These are phyloP conservation scores for Psilocybe cubensis DNA, from an alignment of 768 basidiomycete species.

Conservation along the genomic window DNA sequence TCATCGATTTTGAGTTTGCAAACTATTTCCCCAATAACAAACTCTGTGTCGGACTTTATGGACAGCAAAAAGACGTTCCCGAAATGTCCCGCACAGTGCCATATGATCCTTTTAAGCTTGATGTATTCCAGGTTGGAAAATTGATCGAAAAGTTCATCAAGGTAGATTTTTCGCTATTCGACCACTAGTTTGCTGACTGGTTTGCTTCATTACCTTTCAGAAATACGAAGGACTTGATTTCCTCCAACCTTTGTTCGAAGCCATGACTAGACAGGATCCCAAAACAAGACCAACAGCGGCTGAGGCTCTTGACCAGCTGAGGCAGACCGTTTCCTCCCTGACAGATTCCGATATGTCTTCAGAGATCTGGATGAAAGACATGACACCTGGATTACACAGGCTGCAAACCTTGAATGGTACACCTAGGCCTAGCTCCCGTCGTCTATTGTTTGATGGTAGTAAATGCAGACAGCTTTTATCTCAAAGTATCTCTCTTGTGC, in stretches of 20 bases:
- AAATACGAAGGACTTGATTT: conserved; percentile 9
- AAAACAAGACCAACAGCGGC: conserved; percentile 6
- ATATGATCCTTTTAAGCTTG: conserved; percentile 33
- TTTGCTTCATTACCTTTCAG: not conserved
- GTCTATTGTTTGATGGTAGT: no score
- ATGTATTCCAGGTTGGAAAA: conserved; percentile 30
- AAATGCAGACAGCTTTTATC: no score
- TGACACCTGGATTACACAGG: no score
- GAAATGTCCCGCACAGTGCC: conserved; percentile 24
- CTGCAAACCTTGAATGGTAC: no score
- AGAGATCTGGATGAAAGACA: not conserved
- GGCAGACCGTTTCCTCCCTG: not conserved
- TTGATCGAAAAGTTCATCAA: conserved; percentile 7
- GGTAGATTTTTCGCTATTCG: not conserved
- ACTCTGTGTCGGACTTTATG: conserved; percentile 10
- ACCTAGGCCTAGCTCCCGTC: no score
- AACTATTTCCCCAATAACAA: conserved; percentile 1
- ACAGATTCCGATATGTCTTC: conserved; percentile 6
- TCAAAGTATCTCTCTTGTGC: no score
- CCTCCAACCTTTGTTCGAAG: not conserved
- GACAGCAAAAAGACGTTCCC: conserved; percentile 27
- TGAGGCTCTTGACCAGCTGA: conserved; percentile 7
- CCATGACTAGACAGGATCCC: conserved; percentile 10
- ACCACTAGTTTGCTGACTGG: not conserved
- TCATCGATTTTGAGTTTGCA: conserved; percentile 31